phyloP scores from a whole-genome alignment of 768 basidiomycete species.

The Trametes gibbosa region DNA sequence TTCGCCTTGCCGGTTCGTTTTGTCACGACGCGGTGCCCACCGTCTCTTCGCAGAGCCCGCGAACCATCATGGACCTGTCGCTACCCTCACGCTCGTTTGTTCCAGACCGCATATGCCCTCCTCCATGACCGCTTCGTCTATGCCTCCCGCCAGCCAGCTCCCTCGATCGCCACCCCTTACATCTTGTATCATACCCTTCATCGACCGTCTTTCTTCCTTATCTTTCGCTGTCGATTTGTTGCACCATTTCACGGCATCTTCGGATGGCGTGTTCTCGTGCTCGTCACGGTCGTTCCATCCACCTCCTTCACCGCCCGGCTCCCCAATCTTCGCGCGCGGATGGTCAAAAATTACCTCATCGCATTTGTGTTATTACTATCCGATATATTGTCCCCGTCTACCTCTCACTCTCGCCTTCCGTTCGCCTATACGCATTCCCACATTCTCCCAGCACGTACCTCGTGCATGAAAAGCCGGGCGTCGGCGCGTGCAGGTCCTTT shows the following conservation, averaged over 20 bases:
- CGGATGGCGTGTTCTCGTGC: not conserved
- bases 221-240: constrained; percentile 7
- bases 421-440: constrained; percentile 6
- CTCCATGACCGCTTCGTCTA: constrained; percentile 8
- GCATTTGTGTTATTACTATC: constrained; percentile 20
- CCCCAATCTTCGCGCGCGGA: constrained; percentile 8
- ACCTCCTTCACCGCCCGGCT: not conserved
- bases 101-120: constrained; percentile 10
- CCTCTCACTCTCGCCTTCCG: not conserved
- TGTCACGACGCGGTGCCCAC: constrained; percentile 3
- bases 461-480: not conserved
- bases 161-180: constrained; percentile 7
- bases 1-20: constrained; percentile 8
- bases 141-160: constrained; percentile 14
- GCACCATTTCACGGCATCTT: not conserved
- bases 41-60: not conserved
- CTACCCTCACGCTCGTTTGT: constrained; percentile 16
- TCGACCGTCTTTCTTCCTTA: not conserved
- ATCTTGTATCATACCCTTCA: constrained; percentile 9
- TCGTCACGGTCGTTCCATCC: not conserved
- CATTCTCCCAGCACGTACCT: not conserved
- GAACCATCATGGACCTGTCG: constrained; percentile 4
- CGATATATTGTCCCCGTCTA: constrained; percentile 6
- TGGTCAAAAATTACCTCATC: constrained; percentile 4
- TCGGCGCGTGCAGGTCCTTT: not conserved